Evolutionary conservation across 208 protist genomes (phyloP), one percentile per base, ranked within the genome.

Genomic region (Wallacemonas collosoma): DNA sequence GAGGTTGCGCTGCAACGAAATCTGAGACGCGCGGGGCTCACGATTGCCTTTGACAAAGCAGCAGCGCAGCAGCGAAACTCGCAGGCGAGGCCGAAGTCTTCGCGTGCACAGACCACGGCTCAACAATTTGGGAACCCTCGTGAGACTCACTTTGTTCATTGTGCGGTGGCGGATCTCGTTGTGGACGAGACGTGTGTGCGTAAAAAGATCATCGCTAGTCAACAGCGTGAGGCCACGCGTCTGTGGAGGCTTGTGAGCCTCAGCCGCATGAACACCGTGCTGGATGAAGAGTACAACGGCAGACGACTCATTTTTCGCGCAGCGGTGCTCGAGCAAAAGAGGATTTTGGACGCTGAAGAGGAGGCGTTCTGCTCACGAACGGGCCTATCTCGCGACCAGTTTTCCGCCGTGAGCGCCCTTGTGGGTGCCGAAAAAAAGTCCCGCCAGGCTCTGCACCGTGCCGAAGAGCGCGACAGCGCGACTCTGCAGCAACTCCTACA

Each of bases 281-380:
- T 64, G 12, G 74, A 81, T 62, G 53, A 54, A 0, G 82, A 87
- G 68, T 87, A 82, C 60, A 38, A 54, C 40, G 44, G 45, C 35
- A 67, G 82, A 43, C 50, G 68, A 11, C 35, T 41, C 7, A 75
- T 88, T 48, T 88, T 81, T 71, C 65, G 76, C 17, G 67, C 71
- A 15, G 51, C 40, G 26, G 14, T 78, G 15, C 39, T 26, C 9
- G 71, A 75, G 41, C 69, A 71, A 55, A 54, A 38, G 12, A 57
- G 14, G 0, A 61, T 87, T 54, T 39, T 68, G 9, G 43, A 68
- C n/a, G 11, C 40, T 1, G 69, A 77, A 58, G 39, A 72, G 36
- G 2, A 62, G 2, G 39, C 39, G 4, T 75, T 84, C 44, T 17
- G 56, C 2, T 44, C 26, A 1, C 76, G 74, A 2, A 73, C 54